Conservation (phyloP, 441 rosid genomes). For the Adansonia rubrostipa region DNA sequence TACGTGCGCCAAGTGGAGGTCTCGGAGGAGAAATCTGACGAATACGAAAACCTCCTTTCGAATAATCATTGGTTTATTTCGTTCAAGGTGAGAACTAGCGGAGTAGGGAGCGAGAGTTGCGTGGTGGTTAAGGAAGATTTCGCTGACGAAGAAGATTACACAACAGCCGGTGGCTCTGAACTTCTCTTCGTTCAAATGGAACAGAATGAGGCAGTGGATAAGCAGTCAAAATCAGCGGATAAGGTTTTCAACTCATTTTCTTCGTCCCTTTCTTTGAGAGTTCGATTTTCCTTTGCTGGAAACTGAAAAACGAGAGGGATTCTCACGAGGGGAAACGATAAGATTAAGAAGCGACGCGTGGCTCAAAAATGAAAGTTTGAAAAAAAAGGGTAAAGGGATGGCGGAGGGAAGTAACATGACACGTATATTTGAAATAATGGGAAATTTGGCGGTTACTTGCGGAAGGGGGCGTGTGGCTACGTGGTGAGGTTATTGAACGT, state of each 20-base stretch:
- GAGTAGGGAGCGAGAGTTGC: conserved; percentile 57
- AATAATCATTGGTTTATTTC: conserved; percentile 41
- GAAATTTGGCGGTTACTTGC: neutral
- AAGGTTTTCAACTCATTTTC: conserved; percentile 48
- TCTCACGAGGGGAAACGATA: too few species aligned
- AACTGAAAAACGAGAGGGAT: neutral
- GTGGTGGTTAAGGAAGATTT: conserved; percentile 69
- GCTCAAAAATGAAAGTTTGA: neutral
- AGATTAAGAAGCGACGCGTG: neutral
- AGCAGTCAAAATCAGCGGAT: conserved; percentile 77
- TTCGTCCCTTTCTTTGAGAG: neutral
- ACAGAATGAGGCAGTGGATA: conserved; percentile 72
- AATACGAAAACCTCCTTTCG: conserved; percentile 27
- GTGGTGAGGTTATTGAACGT: neutral
- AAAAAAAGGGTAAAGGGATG: too few species aligned
- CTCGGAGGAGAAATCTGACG: conserved; percentile 36
- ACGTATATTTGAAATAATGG: neutral
- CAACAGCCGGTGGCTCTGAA: conserved; percentile 92
- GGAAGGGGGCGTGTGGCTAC: neutral
- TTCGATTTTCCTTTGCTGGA: conserved; percentile 13
- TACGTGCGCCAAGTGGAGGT: conserved; percentile 30
- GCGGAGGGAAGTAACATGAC: neutral
- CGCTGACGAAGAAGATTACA: conserved; percentile 81
- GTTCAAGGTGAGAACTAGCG: conserved; percentile 51
- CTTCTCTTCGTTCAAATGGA: conserved; percentile 82